Evolutionary conservation across 1,139 yeast species (phyloP), one percentile per base, ranked within the genome.

Genomic region (Maudiozyma humilis): DNA sequence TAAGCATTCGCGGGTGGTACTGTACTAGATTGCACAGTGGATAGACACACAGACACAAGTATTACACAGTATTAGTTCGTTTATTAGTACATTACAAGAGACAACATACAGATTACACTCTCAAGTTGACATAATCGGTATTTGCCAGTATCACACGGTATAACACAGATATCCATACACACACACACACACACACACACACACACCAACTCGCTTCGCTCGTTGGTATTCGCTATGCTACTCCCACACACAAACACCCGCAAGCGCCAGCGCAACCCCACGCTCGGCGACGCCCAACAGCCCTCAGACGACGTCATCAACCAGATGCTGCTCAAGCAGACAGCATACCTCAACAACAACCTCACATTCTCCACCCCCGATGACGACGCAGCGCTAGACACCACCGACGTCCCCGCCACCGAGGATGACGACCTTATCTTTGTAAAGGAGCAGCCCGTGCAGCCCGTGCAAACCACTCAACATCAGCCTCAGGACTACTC

Each of bases 261-360:
- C 18, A 37, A 37, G 31, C 40, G 40, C 8, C 33, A 29, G 20
- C 17, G 40, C n/a, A 30, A 37, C 15, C 27, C 27, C 19, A 23
- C 27, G 10, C 27, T 23, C 8, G 27, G 27, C 6, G 27, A 23
- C 27, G 27, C 27, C 27, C 27, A 23, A 23, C 27, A 23, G 8
- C 8, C 12, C n/a, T 35, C 36, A 5, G 31, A 27, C 18, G 30
- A 31, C 17, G 8, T 36, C n/a, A 35, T 41, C 14, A 32, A 53
- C 33, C 52, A 56, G 15, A 53, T 56, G 54, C 45, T 55, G 32
- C 51, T 52, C n/a, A 51, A 54, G 39, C 60, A 56, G 40, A 45
- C 53, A 5, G 44, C 51, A 1, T 44, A 53, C 31, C 40, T 56
- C 13, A 43, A 46, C 25, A 43, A 37, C 25, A 41, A 41, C 25